phyloP scores from a whole-genome alignment of 1,139 yeast species.

The Geotrichum australiense region DNA sequence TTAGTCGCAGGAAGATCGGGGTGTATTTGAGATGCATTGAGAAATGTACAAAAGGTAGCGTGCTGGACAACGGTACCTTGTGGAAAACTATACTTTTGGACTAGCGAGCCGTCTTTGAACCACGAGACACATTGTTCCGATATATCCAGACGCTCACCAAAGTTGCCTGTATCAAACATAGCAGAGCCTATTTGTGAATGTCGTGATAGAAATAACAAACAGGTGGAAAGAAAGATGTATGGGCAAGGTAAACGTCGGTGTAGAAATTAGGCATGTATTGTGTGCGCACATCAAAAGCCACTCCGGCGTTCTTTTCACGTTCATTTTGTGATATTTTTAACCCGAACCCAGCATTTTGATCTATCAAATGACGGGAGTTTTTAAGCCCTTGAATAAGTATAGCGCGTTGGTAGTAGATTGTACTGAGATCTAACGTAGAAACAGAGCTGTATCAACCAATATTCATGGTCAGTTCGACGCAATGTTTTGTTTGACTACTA shows the following conservation, averaged over 20 bases:
- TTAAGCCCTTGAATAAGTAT: too few species aligned
- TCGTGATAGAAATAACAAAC: not conserved
- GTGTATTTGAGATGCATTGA: conserved; percentile 13
- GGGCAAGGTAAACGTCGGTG: not conserved
- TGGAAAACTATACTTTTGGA: conserved; percentile 46
- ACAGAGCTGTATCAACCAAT: too few species aligned
- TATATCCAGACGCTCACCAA: conserved; percentile 14
- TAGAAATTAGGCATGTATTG: not conserved
- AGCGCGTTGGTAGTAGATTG: too few species aligned
- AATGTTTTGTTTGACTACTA: too few species aligned
- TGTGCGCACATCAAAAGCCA: conserved; percentile 1
- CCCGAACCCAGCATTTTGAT: too few species aligned
- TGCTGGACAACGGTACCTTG: conserved; percentile 38
- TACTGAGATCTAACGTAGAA: too few species aligned
- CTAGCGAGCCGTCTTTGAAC: conserved; percentile 44
- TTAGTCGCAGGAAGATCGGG: conserved; percentile 18
- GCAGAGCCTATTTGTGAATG: not conserved
- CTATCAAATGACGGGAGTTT: too few species aligned
- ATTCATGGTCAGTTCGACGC: too few species aligned
- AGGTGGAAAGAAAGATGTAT: not conserved
- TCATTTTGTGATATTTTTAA: too few species aligned
- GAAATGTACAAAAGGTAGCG: conserved; percentile 46
- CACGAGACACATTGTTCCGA: conserved; percentile 34
- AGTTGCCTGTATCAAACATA: too few species aligned
- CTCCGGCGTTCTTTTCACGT: not conserved